Conservation (phyloP, 257 asterid species). For the Asclepias syriaca region DNA sequence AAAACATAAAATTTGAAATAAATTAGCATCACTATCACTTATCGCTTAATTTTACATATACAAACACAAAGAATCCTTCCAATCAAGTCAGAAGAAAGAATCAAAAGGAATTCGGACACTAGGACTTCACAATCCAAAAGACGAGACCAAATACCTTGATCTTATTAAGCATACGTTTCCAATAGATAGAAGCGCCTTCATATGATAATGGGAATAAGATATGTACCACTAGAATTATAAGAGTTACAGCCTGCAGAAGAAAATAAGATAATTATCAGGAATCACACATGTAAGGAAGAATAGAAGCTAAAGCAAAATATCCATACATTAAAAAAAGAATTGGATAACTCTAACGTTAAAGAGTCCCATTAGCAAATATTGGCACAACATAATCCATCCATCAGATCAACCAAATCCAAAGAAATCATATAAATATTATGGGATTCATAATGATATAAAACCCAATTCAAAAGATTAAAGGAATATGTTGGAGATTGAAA, state of each 20-base stretch:
- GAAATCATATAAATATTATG: background rate
- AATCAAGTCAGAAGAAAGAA: conserved; percentile 1
- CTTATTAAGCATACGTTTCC: conserved; percentile 63
- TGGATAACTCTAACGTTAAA: background rate
- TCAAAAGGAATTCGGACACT: background rate
- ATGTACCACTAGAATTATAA: conserved; percentile 66
- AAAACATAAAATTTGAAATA: background rate
- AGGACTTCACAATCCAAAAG: conserved; percentile 3
- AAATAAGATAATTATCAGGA: conserved; percentile 16
- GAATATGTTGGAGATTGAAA: background rate
- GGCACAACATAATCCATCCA: background rate
- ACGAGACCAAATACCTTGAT: conserved; percentile 53
- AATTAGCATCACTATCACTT: background rate
- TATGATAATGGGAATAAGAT: conserved; percentile 63
- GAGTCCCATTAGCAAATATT: background rate
- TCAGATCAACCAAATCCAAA: background rate
- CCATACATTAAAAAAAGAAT: background rate
- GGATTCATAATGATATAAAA: background rate
- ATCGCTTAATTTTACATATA: background rate
- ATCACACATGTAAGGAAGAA: conserved; percentile 7
- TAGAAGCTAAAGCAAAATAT: background rate
- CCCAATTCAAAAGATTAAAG: background rate
- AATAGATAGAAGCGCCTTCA: conserved; percentile 68
- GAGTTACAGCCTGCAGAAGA: conserved; percentile 57
- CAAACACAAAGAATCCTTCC: background rate